A percentile compares a stretch with the other conserved stretches of the same genome.
These are phyloP conservation scores for Cutaneotrichosporon curvatum DNA, from an alignment of 1,284 basidiomycete genomes.

Conservation along the genomic window DNA sequence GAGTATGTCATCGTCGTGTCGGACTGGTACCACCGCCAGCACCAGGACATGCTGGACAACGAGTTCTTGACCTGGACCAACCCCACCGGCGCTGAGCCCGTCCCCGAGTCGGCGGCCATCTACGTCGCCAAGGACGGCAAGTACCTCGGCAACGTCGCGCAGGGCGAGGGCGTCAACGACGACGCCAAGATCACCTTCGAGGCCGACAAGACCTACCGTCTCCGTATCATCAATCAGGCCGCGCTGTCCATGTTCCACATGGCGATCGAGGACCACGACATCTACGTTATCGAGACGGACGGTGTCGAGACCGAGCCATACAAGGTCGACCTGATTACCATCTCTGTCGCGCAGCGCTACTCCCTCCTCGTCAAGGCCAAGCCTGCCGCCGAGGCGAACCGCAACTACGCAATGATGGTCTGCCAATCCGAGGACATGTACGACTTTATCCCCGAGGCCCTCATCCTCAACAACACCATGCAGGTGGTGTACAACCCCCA, in stretches of 20 bases:
- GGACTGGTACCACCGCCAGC: constrained; percentile 74
- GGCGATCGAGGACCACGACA: constrained; percentile 85
- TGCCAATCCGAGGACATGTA: constrained; percentile 75
- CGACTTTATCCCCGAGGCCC: constrained; percentile 62
- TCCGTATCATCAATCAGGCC: constrained; percentile 71
- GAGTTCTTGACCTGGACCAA: constrained; percentile 67
- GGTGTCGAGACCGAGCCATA: constrained; percentile 73
- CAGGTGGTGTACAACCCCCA: constrained; percentile 55
- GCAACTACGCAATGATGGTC: constrained; percentile 82
- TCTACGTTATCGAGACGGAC: constrained; percentile 82
- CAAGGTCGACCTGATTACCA: constrained; percentile 60
- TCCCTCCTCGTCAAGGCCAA: constrained; percentile 83
- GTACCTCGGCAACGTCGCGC: constrained; percentile 54
- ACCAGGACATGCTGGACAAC: constrained; percentile 54
- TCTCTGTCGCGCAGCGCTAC: constrained; percentile 88
- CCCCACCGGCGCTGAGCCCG: constrained; percentile 77
- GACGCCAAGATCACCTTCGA: constrained; percentile 75
- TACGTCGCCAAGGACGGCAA: constrained; percentile 65
- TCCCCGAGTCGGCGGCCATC: constrained; percentile 75
- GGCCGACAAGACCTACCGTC: constrained; percentile 63
- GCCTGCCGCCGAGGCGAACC: constrained; percentile 23
- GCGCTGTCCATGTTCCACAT: constrained; percentile 61
- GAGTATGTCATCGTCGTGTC: constrained; percentile 79
- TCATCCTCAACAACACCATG: constrained; percentile 73
- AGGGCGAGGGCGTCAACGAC: constrained; percentile 57